These are phyloP conservation scores for Mixia osmundae DNA, from an alignment of 1,284 basidiomycete genomes.

Conservation along the genomic window DNA sequence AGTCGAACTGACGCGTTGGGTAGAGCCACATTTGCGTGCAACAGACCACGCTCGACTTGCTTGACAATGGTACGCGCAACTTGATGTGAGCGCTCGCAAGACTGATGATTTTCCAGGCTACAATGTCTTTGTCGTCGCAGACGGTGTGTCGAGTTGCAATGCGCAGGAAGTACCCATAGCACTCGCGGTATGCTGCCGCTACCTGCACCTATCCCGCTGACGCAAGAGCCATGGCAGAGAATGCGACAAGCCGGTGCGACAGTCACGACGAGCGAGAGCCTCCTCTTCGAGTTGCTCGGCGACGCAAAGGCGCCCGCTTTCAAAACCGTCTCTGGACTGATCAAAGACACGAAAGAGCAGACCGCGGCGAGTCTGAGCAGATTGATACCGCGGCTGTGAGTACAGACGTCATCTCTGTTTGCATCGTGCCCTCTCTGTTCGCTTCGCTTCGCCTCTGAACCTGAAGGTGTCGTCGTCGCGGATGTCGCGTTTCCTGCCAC, in stretches of 20 bases:
- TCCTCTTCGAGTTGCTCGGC: slow-evolving; percentile 50
- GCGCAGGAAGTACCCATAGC: slow-evolving; percentile 26
- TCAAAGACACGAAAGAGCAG: slow-evolving; percentile 48
- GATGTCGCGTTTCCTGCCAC: no score
- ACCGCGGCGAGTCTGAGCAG: slow-evolving; percentile 30
- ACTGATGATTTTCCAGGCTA: slow-evolving; percentile 20
- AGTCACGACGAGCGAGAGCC: slow-evolving; percentile 57
- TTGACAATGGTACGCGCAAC: slow-evolving; percentile 14
- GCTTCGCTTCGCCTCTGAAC: no score
- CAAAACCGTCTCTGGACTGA: slow-evolving; percentile 43
- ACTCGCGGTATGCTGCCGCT: slow-evolving; percentile 31
- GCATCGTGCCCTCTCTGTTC: no score
- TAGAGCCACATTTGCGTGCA: slow-evolving; percentile 60
- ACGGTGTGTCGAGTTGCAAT: slow-evolving; percentile 64
- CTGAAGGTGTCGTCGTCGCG: no score
- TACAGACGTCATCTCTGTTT: no score
- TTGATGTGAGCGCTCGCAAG: background rate
- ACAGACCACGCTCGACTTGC: slow-evolving; percentile 26
- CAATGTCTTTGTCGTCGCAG: slow-evolving; percentile 48
- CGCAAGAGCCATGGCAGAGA: slow-evolving; percentile 23
- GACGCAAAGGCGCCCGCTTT: slow-evolving; percentile 45
- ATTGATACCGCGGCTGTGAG: no score
- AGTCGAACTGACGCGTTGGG: background rate
- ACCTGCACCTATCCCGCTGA: background rate
- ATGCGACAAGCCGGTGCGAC: slow-evolving; percentile 50